These are phyloP conservation scores for Fusarium burgessii DNA, from an alignment of 2,329 filamentous ascomycete species.

Conservation along the genomic window DNA sequence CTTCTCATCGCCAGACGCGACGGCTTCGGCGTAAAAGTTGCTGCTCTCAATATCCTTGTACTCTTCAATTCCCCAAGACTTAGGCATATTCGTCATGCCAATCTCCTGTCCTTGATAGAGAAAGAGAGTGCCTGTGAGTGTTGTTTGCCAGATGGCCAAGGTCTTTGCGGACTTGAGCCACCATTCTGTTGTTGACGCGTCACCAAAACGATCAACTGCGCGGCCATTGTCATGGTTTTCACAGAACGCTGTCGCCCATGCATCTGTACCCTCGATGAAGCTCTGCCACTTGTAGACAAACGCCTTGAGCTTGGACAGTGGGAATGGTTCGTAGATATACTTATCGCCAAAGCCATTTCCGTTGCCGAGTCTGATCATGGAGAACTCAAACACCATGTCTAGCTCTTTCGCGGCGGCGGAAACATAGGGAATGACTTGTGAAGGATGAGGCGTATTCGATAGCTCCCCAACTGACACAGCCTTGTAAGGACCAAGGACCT, in stretches of 20 bases:
- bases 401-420: slow-evolving; percentile 64
- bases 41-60: slow-evolving; percentile 66
- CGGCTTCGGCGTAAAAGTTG: slow-evolving; percentile 63
- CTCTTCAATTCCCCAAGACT: slow-evolving; percentile 62
- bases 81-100: slow-evolving; percentile 68
- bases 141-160: slow-evolving; percentile 62
- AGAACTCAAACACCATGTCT: slow-evolving; percentile 72
- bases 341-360: slow-evolving; percentile 60
- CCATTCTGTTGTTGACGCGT: slow-evolving; percentile 57
- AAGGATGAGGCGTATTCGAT: slow-evolving; percentile 64
- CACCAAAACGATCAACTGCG: slow-evolving; percentile 66
- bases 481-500: slow-evolving; percentile 65
- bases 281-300: slow-evolving; percentile 62
- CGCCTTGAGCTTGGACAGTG: slow-evolving; percentile 58
- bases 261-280: slow-evolving; percentile 62
- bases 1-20: slow-evolving; percentile 51
- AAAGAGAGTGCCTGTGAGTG: slow-evolving; percentile 66
- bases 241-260: slow-evolving; percentile 70
- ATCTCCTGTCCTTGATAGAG: slow-evolving; percentile 72
- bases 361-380: slow-evolving; percentile 66
- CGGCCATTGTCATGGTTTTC: slow-evolving; percentile 75
- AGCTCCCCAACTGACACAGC: slow-evolving; percentile 74
- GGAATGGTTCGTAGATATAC: slow-evolving; percentile 64
- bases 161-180: slow-evolving; percentile 63
- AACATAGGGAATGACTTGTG: slow-evolving; percentile 67